Base-by-base conservation (phyloP, 768 basidiomycete species). In the Lactarius trivialis region DNA sequence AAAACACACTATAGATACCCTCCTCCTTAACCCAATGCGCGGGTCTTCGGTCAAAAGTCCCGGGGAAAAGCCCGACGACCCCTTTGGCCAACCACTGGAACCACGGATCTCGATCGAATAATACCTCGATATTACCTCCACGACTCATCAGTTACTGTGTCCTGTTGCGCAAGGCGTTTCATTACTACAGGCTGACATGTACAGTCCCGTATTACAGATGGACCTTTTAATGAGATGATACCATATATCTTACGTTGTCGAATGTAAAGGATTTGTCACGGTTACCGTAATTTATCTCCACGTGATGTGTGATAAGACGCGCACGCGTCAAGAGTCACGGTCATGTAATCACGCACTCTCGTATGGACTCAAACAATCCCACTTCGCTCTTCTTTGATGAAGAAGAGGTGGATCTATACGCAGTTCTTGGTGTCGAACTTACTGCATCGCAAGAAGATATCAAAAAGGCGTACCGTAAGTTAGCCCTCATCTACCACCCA, bases 401-500 rank as follows among this genome's bases (percentile, higher is more conserved):
- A 50, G 73, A 86, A 65, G 87, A 86, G 32, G 85, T 90, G 15
- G 84, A 93, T 73, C 82, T 97, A 9, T 97, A 97, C 71, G 78
- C 78, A 0, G 83, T 93, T 6, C 83, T 97, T 21, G 75, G 74
- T 41, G 73, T 95, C 43, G 68, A 76, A 2, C 74, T 75, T 1
- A 75, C 79, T 58, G 84, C 89, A 19, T 82, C 78, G 3, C 56
- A 73, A 2, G 87, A 89, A 26, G 84, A 85, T 21, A 87, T 98
- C 70, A 86, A 85, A 72, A 89, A 88, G 67, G 81, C 93, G 0
- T 98, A 98, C 76, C 84, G 93, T 41, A 85, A 83, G 65, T 82
- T 86, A 34, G 95, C 94, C 5, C 84, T 98, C 32, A 68, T 80
- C 52, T 82, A 83, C 72, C 95, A 98, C 68, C 96, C 96, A 7